Evolutionary conservation across 768 basidiomycete genomes (phyloP).

Genomic region (Cystobasidium onofrii): DNA sequence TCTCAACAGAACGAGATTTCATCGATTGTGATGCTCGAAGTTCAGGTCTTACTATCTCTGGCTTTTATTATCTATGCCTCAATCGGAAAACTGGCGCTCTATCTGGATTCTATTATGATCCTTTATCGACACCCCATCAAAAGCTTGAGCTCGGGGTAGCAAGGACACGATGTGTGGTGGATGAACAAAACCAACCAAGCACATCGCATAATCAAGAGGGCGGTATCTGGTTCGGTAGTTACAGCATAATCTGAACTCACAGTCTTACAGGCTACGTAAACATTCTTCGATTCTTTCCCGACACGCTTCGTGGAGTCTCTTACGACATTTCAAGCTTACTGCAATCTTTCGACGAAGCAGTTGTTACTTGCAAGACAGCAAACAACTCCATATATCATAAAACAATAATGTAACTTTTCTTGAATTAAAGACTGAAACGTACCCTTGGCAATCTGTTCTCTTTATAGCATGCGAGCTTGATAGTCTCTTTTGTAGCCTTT

Average conservation of each 20-base stretch:
- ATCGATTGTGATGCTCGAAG: constrained; percentile 21
- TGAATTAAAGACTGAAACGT: too few species aligned
- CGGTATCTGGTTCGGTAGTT: constrained; percentile 16
- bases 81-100: constrained; percentile 36
- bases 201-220: neutral
- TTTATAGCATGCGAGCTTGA: too few species aligned
- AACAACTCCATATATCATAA: too few species aligned
- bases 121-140: constrained; percentile 28
- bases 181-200: neutral
- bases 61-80: constrained; percentile 36
- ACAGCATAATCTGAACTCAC: constrained; percentile 4
- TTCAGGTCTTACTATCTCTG: constrained; percentile 37
- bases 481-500: too few species aligned
- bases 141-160: constrained; percentile 17
- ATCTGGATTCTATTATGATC: constrained; percentile 35
- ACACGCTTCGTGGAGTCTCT: too few species aligned
- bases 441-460: too few species aligned
- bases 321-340: too few species aligned
- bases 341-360: too few species aligned
- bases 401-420: too few species aligned
- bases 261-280: neutral
- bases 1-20: constrained; percentile 17
- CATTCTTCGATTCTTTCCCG: too few species aligned
- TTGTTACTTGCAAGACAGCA: too few species aligned
- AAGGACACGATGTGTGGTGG: neutral